A percentile compares a stretch with the other conserved stretches of the same genome.
phyloP scores from a whole-genome alignment of 2,329 filamentous ascomycete species.

The Hymenoscyphus repandus region DNA sequence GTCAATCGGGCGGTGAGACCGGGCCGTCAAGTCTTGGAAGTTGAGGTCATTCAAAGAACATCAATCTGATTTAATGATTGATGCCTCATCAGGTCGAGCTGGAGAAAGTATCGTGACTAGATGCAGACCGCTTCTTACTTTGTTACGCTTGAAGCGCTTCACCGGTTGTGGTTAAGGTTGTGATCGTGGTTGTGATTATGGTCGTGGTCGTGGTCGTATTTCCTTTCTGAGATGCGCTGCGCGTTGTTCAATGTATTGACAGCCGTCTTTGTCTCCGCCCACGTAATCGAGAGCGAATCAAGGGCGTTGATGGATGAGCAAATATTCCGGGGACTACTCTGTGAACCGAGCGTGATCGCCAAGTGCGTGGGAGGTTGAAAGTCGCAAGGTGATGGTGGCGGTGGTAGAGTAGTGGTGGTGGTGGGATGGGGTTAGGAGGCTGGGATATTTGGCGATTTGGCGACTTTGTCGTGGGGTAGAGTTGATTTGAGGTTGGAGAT shows the following conservation, averaged over 20 bases:
- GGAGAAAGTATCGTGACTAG: background rate
- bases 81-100: background rate
- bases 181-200: too few relatives aligned
- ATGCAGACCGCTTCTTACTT: background rate
- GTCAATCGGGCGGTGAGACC: conserved; percentile 4
- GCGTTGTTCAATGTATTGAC: background rate
- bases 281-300: background rate
- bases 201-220: background rate
- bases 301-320: background rate
- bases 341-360: conserved; percentile 1
- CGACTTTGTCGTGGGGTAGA: too few relatives aligned
- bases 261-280: background rate
- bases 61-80: background rate
- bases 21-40: background rate
- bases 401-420: background rate
- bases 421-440: too few relatives aligned
- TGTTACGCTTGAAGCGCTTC: conserved; percentile 4
- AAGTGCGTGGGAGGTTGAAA: background rate
- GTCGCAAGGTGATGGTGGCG: background rate
- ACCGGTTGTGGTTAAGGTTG: background rate
- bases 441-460: too few relatives aligned
- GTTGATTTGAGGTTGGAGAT: too few relatives aligned
- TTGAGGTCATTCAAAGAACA: background rate
- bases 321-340: conserved; percentile 17
- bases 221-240: background rate